These are phyloP conservation scores for Linum usitatissimum DNA, from an alignment of 345 rosid species.

Conservation along the genomic window DNA sequence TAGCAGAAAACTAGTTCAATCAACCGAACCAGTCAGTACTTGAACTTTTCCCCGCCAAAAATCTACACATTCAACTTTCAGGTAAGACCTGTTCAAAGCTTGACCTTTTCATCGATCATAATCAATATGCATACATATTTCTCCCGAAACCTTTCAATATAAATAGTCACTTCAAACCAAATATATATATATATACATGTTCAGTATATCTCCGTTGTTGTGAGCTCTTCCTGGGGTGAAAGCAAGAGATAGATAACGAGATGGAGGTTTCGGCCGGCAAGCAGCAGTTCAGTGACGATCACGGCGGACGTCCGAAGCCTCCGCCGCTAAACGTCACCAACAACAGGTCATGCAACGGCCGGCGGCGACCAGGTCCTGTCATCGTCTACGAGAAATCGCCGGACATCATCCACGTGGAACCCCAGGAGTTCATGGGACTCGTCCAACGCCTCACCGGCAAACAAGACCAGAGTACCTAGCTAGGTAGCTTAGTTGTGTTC, in stretches of 20 bases:
- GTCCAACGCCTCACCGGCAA: constrained; percentile 25
- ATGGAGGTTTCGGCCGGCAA: neutral
- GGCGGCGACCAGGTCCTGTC: constrained; percentile 13
- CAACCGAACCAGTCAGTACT: no score
- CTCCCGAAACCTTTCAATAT: no score
- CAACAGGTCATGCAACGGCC: neutral
- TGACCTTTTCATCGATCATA: no score
- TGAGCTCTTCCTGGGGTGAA: no score
- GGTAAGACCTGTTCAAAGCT: no score
- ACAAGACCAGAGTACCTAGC: neutral
- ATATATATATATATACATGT: no score
- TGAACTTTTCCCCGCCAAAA: no score
- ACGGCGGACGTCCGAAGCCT: neutral
- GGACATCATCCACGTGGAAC: constrained; percentile 29
- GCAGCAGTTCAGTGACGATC: neutral
- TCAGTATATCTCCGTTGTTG: no score
- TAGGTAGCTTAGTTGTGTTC: neutral
- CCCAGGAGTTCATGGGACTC: constrained; percentile 28
- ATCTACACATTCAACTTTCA: no score
- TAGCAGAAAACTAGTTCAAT: no score
- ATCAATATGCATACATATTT: no score
- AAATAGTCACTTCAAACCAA: no score
- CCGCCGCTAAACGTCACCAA: neutral
- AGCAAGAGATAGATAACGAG: neutral
- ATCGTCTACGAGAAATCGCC: constrained; percentile 36